Evolutionary conservation across 2,329 filamentous ascomycete species (phyloP), one percentile per base, ranked within the genome.

Genomic region (Metarhizium rileyi): DNA sequence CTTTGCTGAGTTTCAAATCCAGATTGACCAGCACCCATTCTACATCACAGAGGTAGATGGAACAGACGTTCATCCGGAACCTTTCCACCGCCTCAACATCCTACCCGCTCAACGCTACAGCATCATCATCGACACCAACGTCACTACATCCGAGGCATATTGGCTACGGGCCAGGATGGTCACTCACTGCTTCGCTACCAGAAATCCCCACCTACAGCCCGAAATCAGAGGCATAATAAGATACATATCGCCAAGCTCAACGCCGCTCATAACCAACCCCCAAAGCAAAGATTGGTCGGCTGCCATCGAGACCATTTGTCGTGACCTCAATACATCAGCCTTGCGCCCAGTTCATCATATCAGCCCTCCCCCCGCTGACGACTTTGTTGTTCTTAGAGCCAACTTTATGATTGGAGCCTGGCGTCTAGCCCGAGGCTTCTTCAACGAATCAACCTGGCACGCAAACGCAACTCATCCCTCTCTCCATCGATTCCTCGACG

Each of bases 61-160:
- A 16, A 80, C 83, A 1, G 77, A 80, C 33, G 77, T 86, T 1
- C 72, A 80, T 50, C 81, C 84, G 0, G 67, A 70, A 4, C 69
- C 77, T 1, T 75, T 81, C 6, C 72, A 77, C 30, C 76, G 80
- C 53, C 65, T 89, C 48, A 82, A 85, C 52, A 69, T 90, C 22
- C 75, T 81, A 7, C 83, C 84, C 1, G 84, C 84, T 0, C 85
- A 89, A 60, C 75, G 86, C 14, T 88, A 87, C 58, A 85, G 83
- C 57, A 72, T 84, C 14, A 64, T 88, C 0, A 58, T 89, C 1
- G 76, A 77, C 2, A 73, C 82, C 5, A 81, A 83, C 59, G 75
- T 77, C 45, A 72, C 74, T 2, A 69, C 70, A 0, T 61, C 64
- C 5, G 63, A 74, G 16, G 69, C 78, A 7, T 88, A 83, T 59